Percentiles rank a stretch among this genome's conserved stretches.
phyloP scores from a whole-genome alignment of 1,284 basidiomycete species.

The Moesziomyces antarcticus region DNA sequence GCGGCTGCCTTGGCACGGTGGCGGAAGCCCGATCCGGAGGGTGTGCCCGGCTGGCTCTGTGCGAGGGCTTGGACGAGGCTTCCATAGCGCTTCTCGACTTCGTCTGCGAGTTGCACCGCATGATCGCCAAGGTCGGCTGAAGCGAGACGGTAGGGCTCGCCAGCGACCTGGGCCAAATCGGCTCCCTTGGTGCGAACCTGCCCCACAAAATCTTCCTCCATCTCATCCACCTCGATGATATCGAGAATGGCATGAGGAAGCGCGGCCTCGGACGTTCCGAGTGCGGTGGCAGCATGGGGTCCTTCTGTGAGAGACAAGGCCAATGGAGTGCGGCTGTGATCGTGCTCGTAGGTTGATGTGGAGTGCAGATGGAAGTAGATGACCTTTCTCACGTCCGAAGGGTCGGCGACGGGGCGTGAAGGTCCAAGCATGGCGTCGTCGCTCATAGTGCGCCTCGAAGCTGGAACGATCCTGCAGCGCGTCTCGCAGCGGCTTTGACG shows the following conservation, averaged over 20 bases:
- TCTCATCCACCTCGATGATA: constrained; percentile 47
- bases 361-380: constrained; percentile 59
- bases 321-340: constrained; percentile 34
- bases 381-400: constrained; percentile 41
- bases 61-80: constrained; percentile 10
- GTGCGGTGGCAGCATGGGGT: not conserved
- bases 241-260: constrained; percentile 53
- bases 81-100: constrained; percentile 38
- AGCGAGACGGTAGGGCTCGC: constrained; percentile 27
- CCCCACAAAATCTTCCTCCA: constrained; percentile 35
- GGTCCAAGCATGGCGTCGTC: constrained; percentile 9
- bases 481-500: constrained; percentile 45
- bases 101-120: constrained; percentile 34
- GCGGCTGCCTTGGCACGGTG: constrained; percentile 53
- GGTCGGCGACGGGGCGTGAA: not conserved
- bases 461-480: constrained; percentile 43
- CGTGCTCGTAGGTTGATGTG: constrained; percentile 29
- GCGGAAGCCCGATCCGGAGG: constrained; percentile 34
- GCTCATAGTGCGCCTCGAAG: constrained; percentile 11
- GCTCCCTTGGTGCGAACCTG: constrained; percentile 43
- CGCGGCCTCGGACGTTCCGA: constrained; percentile 31
- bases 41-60: constrained; percentile 33
- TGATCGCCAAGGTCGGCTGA: constrained; percentile 34
- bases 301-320: constrained; percentile 25
- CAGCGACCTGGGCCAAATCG: constrained; percentile 16